These are phyloP conservation scores for Polygonum maritimum DNA, from an alignment of 148 eudicot genomes.

Conservation along the genomic window DNA sequence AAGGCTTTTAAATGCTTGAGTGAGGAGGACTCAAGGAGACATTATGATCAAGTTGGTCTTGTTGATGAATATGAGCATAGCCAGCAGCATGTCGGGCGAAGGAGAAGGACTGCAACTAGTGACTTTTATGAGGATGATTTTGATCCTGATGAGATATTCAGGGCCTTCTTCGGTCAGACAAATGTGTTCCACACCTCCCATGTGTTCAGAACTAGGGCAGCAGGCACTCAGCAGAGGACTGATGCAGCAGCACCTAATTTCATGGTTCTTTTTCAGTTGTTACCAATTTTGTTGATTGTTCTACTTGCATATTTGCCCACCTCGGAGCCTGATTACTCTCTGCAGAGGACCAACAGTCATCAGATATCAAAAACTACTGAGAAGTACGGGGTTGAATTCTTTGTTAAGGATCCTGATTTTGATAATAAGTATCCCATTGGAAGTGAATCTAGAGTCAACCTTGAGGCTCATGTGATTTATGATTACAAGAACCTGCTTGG, in stretches of 20 bases:
- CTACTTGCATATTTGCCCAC: constrained; percentile 77
- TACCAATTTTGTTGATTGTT: constrained; percentile 70
- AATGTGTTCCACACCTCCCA: constrained; percentile 47
- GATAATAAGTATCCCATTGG: constrained; percentile 70
- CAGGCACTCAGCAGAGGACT: constrained; percentile 48
- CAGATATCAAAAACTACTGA: constrained; percentile 53
- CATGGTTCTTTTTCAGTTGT: constrained; percentile 63
- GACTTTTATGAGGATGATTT: constrained; percentile 59
- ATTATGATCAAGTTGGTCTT: constrained; percentile 77
- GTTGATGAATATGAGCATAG: constrained; percentile 78
- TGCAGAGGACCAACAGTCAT: constrained; percentile 71
- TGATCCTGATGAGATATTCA: constrained; percentile 89
- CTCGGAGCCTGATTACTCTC: constrained; percentile 87
- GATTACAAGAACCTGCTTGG: constrained; percentile 86
- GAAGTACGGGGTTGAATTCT: constrained; percentile 64
- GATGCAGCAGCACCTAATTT: constrained; percentile 52
- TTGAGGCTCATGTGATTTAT: constrained; percentile 64
- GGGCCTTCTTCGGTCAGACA: constrained; percentile 79
- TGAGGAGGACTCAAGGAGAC: constrained; percentile 70
- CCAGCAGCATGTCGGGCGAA: constrained; percentile 54
- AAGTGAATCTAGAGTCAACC: constrained; percentile 46
- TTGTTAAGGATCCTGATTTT: constrained; percentile 61
- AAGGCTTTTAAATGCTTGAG: constrained; percentile 97
- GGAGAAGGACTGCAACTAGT: constrained; percentile 50
- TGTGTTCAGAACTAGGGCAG: constrained; percentile 62